A percentile compares a stretch with the other conserved stretches of the same genome.
Evolutionary conservation across 768 basidiomycete species (phyloP).

Genomic region (Clavulina sp.): DNA sequence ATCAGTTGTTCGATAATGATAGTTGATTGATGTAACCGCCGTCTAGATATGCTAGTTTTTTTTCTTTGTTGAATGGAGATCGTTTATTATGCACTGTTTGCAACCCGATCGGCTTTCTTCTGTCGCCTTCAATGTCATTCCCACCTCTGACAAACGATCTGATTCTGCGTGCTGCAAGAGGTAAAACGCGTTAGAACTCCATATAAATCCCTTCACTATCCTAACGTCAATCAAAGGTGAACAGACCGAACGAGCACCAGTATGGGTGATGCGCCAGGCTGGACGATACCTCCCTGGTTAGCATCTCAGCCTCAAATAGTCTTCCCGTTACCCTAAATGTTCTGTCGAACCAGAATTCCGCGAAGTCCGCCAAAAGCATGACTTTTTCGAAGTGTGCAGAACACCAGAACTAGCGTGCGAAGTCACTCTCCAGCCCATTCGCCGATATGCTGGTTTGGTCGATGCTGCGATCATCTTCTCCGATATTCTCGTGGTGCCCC

Average conservation of each 20-base stretch:
- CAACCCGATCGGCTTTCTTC: too few species aligned
- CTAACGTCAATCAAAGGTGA: conserved; percentile 33
- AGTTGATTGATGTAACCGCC: background rate
- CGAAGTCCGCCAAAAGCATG: conserved; percentile 65
- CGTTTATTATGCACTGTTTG: too few species aligned
- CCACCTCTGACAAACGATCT: conserved; percentile 76
- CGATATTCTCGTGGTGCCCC: conserved; percentile 94
- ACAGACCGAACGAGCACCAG: conserved; percentile 79
- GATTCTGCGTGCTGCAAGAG: conserved; percentile 70
- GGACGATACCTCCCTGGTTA: conserved; percentile 87
- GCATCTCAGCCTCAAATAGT: conserved; percentile 12
- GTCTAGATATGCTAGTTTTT: background rate
- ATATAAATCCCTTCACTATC: conserved; percentile 1
- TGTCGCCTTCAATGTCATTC: too few species aligned
- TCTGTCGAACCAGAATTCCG: conserved; percentile 55
- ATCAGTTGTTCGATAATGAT: background rate
- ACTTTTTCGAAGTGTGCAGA: conserved; percentile 91
- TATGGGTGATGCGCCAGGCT: conserved; percentile 97
- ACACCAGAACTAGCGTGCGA: conserved; percentile 78
- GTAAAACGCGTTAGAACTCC: too few species aligned
- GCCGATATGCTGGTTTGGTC: conserved; percentile 66
- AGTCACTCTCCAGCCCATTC: conserved; percentile 86
- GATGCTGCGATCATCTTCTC: conserved; percentile 97
- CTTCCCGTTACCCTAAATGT: background rate
- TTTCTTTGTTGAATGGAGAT: background rate